Conservation (phyloP, 768 basidiomycete genomes). For the Serendipita sp. region DNA sequence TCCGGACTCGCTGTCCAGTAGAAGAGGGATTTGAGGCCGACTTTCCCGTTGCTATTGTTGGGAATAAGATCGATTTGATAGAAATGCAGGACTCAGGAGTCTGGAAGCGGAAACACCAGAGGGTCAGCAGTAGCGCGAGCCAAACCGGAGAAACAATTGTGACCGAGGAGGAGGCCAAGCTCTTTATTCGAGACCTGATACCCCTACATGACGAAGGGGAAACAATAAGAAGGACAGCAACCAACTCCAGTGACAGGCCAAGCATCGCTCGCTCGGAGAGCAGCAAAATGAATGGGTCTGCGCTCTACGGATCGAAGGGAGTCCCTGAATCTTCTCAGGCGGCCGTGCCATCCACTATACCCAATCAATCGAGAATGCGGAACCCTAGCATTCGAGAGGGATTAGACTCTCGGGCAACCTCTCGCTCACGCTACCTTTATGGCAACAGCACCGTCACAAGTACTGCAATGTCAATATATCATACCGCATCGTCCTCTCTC, state of each 20-base stretch:
- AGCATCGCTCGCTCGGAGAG: neutral
- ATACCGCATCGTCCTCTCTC: conserved; percentile 67
- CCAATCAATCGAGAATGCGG: neutral
- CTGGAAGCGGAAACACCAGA: conserved; percentile 7
- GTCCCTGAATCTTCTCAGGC: neutral
- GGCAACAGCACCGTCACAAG: conserved; percentile 37
- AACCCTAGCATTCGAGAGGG: neutral
- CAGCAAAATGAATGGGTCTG: neutral
- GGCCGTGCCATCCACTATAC: conserved; percentile 6
- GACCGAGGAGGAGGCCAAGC: conserved; percentile 30
- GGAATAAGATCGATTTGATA: conserved; percentile 61
- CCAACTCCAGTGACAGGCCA: conserved; percentile 7
- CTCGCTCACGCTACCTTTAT: conserved; percentile 24
- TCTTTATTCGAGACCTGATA: conserved; percentile 43
- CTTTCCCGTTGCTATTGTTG: conserved; percentile 51
- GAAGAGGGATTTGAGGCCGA: conserved; percentile 48
- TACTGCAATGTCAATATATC: conserved; percentile 49
- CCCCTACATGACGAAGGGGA: conserved; percentile 20
- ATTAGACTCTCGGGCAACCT: conserved; percentile 30
- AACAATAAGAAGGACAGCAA: neutral
- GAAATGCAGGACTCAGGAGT: conserved; percentile 14
- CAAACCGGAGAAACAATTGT: conserved; percentile 16
- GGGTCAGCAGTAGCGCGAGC: neutral
- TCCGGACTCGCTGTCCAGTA: conserved; percentile 49
- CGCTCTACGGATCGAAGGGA: neutral